Percentiles rank a stretch among this genome's conserved stretches.
Conservation (phyloP, 73 alveolate species). For the Paramecium pentaurelia region DNA sequence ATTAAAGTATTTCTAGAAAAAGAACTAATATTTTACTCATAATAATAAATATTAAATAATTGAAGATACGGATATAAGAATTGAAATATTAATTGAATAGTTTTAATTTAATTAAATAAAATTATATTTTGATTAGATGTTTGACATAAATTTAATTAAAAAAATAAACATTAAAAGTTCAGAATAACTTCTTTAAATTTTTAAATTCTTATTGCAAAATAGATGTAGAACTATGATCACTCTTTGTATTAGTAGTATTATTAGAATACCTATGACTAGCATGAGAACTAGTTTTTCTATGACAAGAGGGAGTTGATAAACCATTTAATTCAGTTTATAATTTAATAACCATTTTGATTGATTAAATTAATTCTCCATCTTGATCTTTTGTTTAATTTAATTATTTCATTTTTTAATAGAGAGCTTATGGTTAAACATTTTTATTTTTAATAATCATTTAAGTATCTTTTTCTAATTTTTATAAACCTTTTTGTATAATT, state of each 20-base stretch:
- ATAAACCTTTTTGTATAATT: neutral
- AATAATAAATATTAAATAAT: too few species aligned
- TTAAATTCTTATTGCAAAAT: neutral
- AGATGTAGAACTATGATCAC: constrained; percentile 24
- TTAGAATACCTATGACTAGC: neutral
- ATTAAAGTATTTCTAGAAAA: too few species aligned
- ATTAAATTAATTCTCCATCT: constrained; percentile 33
- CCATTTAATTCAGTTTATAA: neutral
- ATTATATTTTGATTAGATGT: neutral
- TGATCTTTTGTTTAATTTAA: neutral
- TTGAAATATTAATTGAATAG: too few species aligned
- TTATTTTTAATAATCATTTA: neutral
- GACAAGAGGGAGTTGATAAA: neutral
- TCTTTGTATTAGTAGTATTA: neutral
- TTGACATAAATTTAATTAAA: neutral
- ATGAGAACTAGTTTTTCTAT: constrained; percentile 47
- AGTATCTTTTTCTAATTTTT: constrained; percentile 8
- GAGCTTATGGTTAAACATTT: neutral
- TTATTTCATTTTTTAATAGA: neutral
- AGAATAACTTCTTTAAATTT: neutral
- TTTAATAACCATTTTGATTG: neutral
- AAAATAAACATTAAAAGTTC: neutral
- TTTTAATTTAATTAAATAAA: neutral
- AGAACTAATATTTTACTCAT: too few species aligned
- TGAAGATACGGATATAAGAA: too few species aligned